These are phyloP conservation scores for Thalassiosira tumida DNA, from an alignment of 352 stramenopile genomes.

Conservation along the genomic window DNA sequence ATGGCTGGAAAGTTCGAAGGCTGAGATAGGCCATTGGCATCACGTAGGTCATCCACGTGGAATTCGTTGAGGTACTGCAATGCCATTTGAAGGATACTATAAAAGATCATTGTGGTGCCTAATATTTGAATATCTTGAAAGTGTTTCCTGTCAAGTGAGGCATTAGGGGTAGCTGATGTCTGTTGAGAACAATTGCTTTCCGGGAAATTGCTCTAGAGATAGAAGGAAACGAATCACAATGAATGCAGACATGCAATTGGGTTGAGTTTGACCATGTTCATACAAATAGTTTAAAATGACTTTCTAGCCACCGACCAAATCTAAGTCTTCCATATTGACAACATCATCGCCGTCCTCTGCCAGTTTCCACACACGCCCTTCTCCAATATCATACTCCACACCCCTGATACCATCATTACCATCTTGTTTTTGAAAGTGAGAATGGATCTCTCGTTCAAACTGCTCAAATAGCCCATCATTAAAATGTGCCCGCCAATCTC, in stretches of 20 bases:
- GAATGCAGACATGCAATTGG: too few species aligned
- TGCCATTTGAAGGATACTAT: slow-evolving; percentile 38
- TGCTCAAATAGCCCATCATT: slow-evolving; percentile 16
- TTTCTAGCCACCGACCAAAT: too few species aligned
- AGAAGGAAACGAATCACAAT: too few species aligned
- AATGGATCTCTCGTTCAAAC: slow-evolving; percentile 30
- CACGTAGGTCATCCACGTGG: slow-evolving; percentile 35
- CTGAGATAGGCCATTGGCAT: slow-evolving; percentile 22
- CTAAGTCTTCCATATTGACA: too few species aligned
- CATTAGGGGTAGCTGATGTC: background rate
- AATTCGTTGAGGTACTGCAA: slow-evolving; percentile 43
- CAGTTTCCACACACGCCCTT: slow-evolving; percentile 28
- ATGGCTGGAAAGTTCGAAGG: slow-evolving; percentile 28
- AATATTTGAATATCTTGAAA: slow-evolving; percentile 24
- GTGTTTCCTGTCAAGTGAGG: background rate
- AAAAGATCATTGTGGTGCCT: slow-evolving; percentile 27
- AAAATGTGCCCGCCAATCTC: slow-evolving; percentile 48
- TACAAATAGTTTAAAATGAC: too few species aligned
- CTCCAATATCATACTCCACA: slow-evolving; percentile 56
- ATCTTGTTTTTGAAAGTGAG: background rate
- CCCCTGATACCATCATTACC: background rate
- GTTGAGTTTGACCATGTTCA: too few species aligned
- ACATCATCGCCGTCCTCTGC: too few species aligned
- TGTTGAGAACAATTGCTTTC: too few species aligned
- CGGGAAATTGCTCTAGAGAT: too few species aligned